Conservation (phyloP, 1,139 yeast species). For the Candida buenavistaensis region DNA sequence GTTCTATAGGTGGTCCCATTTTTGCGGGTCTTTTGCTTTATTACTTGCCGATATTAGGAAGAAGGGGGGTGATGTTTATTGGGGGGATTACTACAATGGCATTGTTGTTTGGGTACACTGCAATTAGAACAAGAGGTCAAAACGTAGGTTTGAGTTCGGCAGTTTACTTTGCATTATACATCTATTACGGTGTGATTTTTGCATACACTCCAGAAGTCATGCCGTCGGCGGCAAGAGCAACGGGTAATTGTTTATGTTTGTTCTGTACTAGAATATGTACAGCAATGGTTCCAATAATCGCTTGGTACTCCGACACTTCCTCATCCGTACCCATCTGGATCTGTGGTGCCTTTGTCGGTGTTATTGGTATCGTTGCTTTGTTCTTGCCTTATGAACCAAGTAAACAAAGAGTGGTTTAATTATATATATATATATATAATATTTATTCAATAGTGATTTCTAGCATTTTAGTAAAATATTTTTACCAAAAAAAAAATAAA, state of each 20-base stretch:
- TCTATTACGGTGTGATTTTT: slow-evolving; percentile 33
- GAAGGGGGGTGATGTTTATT: slow-evolving; percentile 32
- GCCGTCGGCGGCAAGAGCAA: slow-evolving; percentile 36
- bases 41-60: slow-evolving; percentile 27
- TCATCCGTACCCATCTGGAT: slow-evolving; percentile 34
- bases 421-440: too few relatives aligned
- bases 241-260: slow-evolving; percentile 34
- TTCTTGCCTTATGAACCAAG: slow-evolving; percentile 36
- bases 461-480: too few relatives aligned
- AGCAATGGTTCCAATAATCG: slow-evolving; percentile 31
- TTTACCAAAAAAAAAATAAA: too few relatives aligned
- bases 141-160: slow-evolving; percentile 32
- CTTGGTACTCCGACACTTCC: slow-evolving; percentile 27
- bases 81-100: slow-evolving; percentile 37
- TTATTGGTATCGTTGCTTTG: slow-evolving; percentile 30
- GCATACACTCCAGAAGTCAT: slow-evolving; percentile 38
- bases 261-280: slow-evolving; percentile 31
- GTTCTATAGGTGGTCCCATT: slow-evolving; percentile 32
- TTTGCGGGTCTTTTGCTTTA: slow-evolving; percentile 30
- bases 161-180: slow-evolving; percentile 29
- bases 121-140: slow-evolving; percentile 26
- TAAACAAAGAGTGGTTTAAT: slow-evolving; percentile 24
- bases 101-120: slow-evolving; percentile 35
- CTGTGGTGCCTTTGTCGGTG: slow-evolving; percentile 34
- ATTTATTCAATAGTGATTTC: too few relatives aligned